Percentiles rank a stretch among this genome's conserved stretches.
Conservation (phyloP, 208 protist species). For the Trichomonas gallinae region DNA sequence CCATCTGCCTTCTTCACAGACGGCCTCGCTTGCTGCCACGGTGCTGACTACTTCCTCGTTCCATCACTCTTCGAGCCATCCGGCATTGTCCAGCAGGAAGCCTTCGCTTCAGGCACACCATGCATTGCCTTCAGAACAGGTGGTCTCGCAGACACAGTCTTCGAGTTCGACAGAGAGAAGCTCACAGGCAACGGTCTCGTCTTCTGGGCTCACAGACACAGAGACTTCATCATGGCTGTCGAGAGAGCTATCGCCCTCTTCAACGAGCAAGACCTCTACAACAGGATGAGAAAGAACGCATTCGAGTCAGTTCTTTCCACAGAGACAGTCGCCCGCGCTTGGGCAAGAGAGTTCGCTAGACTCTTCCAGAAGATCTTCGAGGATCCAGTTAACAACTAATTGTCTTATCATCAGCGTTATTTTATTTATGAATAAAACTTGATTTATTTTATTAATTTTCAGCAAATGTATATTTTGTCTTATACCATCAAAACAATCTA, state of each 20-base stretch:
- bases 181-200: background rate
- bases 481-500: too few relatives aligned
- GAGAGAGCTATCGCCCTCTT: background rate
- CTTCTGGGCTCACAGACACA: background rate
- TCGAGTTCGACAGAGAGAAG: slow-evolving; percentile 14
- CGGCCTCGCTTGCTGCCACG: background rate
- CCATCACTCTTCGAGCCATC: slow-evolving; percentile 20
- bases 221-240: background rate
- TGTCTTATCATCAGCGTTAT: too few relatives aligned
- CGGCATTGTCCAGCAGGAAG: slow-evolving; percentile 14
- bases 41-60: background rate
- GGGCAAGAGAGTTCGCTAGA: background rate
- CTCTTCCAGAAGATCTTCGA: background rate
- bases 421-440: too few relatives aligned
- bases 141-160: slow-evolving; percentile 14
- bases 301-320: background rate
- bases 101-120: background rate
- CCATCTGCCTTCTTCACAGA: slow-evolving; percentile 21
- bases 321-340: background rate
- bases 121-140: slow-evolving; percentile 4
- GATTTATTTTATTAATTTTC: too few relatives aligned
- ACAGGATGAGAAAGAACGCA: background rate
- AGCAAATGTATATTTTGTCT: too few relatives aligned
- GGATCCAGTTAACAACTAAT: background rate
- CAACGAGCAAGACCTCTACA: background rate